Percentiles rank a stretch among this genome's conserved stretches.
Evolutionary conservation across 352 stramenopile genomes (phyloP).

Genomic region (Thalassiosira livingstoniorum): DNA sequence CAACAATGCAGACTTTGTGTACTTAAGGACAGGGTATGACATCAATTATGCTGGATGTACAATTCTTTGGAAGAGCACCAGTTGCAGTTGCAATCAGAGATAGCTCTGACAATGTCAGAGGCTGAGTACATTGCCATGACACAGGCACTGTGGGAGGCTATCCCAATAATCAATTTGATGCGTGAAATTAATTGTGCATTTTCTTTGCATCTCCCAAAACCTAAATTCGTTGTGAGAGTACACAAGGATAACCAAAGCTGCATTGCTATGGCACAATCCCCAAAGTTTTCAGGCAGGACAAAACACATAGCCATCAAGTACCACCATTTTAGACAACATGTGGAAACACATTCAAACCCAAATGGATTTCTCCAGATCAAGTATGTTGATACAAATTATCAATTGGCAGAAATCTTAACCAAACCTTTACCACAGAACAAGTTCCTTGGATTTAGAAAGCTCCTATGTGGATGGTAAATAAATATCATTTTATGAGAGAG

Average conservation of each 20-base stretch:
- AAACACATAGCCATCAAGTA: conserved; percentile 56
- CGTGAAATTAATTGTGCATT: conserved; percentile 24
- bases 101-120: conserved; percentile 45
- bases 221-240: conserved; percentile 9
- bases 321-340: conserved; percentile 37
- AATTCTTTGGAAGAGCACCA: conserved; percentile 29
- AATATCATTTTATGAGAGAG: neutral
- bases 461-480: conserved; percentile 11
- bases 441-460: neutral
- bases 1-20: conserved; percentile 24
- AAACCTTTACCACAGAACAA: conserved; percentile 19
- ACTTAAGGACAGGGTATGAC: conserved; percentile 28
- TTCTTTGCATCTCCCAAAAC: neutral
- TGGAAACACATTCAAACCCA: conserved; percentile 8
- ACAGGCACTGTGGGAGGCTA: conserved; percentile 19
- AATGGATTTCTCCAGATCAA: conserved; percentile 15
- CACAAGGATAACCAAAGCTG: conserved; percentile 60
- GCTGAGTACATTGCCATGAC: conserved; percentile 60
- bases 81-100: conserved; percentile 42
- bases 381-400: conserved; percentile 14
- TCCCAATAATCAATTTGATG: conserved; percentile 33
- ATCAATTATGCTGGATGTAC: conserved; percentile 39
- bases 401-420: conserved; percentile 45
- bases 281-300: conserved; percentile 44
- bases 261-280: conserved; percentile 32